These are phyloP conservation scores for Sordariomycetes sp. DNA, from an alignment of 2,329 filamentous ascomycete genomes.

Conservation along the genomic window DNA sequence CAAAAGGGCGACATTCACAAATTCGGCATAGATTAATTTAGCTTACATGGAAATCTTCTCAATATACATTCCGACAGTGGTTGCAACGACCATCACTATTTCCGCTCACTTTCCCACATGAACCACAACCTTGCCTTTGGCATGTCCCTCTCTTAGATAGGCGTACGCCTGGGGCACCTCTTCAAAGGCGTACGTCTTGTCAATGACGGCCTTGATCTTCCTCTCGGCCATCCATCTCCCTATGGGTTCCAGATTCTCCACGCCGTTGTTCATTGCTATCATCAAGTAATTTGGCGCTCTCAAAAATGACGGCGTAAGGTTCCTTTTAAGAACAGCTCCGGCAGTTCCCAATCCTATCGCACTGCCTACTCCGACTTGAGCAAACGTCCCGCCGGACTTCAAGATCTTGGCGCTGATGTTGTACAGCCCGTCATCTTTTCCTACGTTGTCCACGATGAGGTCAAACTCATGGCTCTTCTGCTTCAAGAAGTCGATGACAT, in stretches of 20 bases:
- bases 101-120: too few relatives aligned
- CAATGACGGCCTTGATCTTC: constrained; percentile 12
- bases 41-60: too few relatives aligned
- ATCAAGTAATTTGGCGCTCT: constrained; percentile 8
- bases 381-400: constrained; percentile 9
- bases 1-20: too few relatives aligned
- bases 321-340: constrained; percentile 2
- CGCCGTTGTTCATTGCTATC: constrained; percentile 6
- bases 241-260: constrained; percentile 6
- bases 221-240: constrained; percentile 15
- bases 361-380: constrained; percentile 10
- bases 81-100: too few relatives aligned
- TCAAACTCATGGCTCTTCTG: constrained; percentile 10
- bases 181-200: constrained; percentile 11
- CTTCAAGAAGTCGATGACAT: constrained; percentile 9
- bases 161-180: constrained; percentile 13
- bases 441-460: constrained; percentile 16
- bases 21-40: too few relatives aligned
- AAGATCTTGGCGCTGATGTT: constrained; percentile 9
- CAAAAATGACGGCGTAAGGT: constrained; percentile 9
- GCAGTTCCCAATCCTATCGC: background rate
- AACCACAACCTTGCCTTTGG: constrained; percentile 16
- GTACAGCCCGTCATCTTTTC: constrained; percentile 10
- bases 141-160: constrained; percentile 10
- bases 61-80: too few relatives aligned